Conservation (phyloP, 2,329 filamentous ascomycete genomes). For the Shiraia sp. region DNA sequence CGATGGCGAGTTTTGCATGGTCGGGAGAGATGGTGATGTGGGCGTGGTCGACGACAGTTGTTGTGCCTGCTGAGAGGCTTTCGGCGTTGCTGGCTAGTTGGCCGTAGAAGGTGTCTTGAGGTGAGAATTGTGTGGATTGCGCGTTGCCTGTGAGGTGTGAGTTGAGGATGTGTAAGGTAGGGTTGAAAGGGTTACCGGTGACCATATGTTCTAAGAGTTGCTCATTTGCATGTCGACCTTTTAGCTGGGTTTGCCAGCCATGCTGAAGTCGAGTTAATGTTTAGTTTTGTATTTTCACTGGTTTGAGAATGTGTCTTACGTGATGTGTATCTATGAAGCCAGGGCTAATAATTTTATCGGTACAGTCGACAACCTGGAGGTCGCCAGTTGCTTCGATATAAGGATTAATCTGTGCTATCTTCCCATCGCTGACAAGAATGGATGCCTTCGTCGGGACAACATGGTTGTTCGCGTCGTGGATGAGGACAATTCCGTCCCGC, state of each 20-base stretch:
- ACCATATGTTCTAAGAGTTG: conserved; percentile 50
- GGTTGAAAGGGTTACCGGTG: conserved; percentile 31
- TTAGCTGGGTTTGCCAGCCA: conserved; percentile 58
- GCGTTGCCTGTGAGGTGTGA: conserved; percentile 45
- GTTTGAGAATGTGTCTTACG: not conserved
- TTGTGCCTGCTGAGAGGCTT: conserved; percentile 58
- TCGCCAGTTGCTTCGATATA: conserved; percentile 28
- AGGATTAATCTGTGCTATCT: conserved; percentile 38
- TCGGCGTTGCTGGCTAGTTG: conserved; percentile 52
- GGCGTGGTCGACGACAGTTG: conserved; percentile 58
- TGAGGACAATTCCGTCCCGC: conserved; percentile 42
- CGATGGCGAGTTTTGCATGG: conserved; percentile 37
- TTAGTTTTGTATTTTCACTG: no score
- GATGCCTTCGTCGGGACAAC: conserved; percentile 37
- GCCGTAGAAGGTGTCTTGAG: conserved; percentile 33
- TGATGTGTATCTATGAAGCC: conserved; percentile 47
- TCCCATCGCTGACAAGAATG: conserved; percentile 39
- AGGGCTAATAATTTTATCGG: conserved; percentile 57
- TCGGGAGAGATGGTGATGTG: conserved; percentile 49
- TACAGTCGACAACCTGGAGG: conserved; percentile 53
- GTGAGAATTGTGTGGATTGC: conserved; percentile 32
- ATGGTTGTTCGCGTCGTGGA: conserved; percentile 40
- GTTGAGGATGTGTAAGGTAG: conserved; percentile 45
- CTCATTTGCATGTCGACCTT: conserved; percentile 58
- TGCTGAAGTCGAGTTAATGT: no score